Percentiles rank a stretch among this genome's conserved stretches.
Conservation (phyloP, 164 flowering plant species). For the Stephania cephalantha region DNA sequence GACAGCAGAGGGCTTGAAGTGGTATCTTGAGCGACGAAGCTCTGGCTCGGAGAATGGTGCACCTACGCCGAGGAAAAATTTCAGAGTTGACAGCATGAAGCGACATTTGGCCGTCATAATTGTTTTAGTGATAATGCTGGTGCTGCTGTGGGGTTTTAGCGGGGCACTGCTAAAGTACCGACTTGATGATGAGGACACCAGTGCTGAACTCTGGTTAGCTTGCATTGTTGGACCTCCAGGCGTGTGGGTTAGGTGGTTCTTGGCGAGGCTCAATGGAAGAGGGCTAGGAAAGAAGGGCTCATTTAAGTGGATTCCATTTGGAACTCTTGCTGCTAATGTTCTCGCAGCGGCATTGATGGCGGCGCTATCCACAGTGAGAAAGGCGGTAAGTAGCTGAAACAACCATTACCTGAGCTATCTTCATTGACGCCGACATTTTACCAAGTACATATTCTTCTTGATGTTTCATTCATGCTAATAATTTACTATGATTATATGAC, state of each 20-base stretch:
- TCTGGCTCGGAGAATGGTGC: constrained; percentile 7
- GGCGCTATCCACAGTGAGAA: constrained; percentile 53
- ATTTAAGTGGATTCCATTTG: constrained; percentile 83
- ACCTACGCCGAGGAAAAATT: constrained; percentile 7
- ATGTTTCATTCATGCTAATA: too few relatives aligned
- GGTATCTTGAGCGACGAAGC: constrained; percentile 27
- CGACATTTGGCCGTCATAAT: constrained; percentile 32
- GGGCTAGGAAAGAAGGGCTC: constrained; percentile 51
- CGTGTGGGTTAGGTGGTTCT: constrained; percentile 87
- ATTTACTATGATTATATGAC: too few relatives aligned
- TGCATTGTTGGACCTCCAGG: constrained; percentile 82
- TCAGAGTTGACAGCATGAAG: constrained; percentile 31
- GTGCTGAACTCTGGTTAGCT: constrained; percentile 67
- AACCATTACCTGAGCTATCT: background rate
- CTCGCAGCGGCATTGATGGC: constrained; percentile 83
- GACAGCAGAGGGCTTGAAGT: constrained; percentile 67
- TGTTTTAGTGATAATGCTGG: constrained; percentile 33
- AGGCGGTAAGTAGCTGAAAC: constrained; percentile 40
- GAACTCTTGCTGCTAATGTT: constrained; percentile 79
- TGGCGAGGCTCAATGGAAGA: constrained; percentile 76
- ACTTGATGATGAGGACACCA: constrained; percentile 31
- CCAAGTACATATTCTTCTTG: too few relatives aligned
- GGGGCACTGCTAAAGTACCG: constrained; percentile 32
- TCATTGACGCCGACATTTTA: too few relatives aligned
- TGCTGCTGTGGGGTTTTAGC: constrained; percentile 46